phyloP scores from a whole-genome alignment of 2,329 filamentous ascomycete genomes.

The Leptographium wingfieldii region DNA sequence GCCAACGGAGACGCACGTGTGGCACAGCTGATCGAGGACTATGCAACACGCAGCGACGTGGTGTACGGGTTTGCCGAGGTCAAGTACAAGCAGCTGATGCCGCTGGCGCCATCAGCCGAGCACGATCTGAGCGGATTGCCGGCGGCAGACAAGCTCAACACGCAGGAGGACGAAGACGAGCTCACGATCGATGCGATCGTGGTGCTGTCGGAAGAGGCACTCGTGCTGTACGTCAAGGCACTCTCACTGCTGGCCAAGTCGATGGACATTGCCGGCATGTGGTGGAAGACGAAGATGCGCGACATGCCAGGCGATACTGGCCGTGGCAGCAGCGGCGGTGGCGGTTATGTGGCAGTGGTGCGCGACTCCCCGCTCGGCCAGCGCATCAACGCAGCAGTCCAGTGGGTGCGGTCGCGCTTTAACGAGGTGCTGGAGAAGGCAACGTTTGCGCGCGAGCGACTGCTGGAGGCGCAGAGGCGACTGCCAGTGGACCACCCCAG shows the following conservation, averaged over 20 bases:
- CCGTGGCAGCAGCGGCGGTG: not conserved
- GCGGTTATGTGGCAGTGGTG: constrained; percentile 24
- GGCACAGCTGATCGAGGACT: constrained; percentile 76
- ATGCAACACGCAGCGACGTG: constrained; percentile 85
- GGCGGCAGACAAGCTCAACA: constrained; percentile 32
- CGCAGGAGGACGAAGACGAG: constrained; percentile 55
- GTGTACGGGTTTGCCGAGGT: constrained; percentile 97
- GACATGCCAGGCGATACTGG: constrained; percentile 32
- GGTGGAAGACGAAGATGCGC: constrained; percentile 73
- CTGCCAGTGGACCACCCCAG: constrained; percentile 75
- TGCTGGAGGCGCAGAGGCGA: constrained; percentile 73
- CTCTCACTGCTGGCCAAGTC: constrained; percentile 80
- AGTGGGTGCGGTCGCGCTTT: constrained; percentile 89
- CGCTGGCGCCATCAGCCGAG: constrained; percentile 66
- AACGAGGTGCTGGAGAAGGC: constrained; percentile 97
- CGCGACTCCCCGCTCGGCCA: constrained; percentile 41
- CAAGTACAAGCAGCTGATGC: constrained; percentile 95
- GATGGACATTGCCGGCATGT: constrained; percentile 87
- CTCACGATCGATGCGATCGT: constrained; percentile 80
- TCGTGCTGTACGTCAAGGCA: constrained; percentile 93
- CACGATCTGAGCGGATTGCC: constrained; percentile 54
- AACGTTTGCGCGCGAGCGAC: constrained; percentile 78
- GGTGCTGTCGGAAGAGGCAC: constrained; percentile 79
- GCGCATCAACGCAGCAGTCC: constrained; percentile 84
- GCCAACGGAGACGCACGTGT: constrained; percentile 70